Evolutionary conservation across 768 basidiomycete genomes (phyloP).

Genomic region (Leccinum barrowsii): DNA sequence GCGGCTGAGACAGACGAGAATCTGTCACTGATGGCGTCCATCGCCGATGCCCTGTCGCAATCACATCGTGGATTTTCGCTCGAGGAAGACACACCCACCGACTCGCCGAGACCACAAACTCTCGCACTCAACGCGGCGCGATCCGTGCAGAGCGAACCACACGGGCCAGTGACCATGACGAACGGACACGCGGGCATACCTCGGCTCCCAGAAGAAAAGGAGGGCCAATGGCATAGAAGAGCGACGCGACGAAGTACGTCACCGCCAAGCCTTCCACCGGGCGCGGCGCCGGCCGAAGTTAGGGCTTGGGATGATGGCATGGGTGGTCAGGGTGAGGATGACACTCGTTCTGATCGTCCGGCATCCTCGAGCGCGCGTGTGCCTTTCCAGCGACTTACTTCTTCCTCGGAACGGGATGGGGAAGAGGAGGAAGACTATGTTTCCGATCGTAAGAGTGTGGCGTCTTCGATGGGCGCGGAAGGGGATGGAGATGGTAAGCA

Average conservation of each 20-base stretch:
- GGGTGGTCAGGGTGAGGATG: slow-evolving; percentile 31
- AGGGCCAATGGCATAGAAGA: slow-evolving; percentile 21
- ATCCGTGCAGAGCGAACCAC: slow-evolving; percentile 15
- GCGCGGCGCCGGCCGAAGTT: slow-evolving; percentile 37
- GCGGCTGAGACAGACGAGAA: slow-evolving; percentile 18
- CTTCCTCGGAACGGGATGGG: slow-evolving; percentile 31
- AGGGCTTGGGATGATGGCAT: slow-evolving; percentile 36
- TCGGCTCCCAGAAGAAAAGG: slow-evolving; percentile 10
- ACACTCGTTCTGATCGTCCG: slow-evolving; percentile 29
- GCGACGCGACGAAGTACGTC: slow-evolving; percentile 30
- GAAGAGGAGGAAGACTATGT: slow-evolving; percentile 25
- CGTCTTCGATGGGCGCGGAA: not conserved
- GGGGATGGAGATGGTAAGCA: slow-evolving; percentile 16
- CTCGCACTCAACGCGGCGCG: slow-evolving; percentile 6
- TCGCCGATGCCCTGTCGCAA: slow-evolving; percentile 36
- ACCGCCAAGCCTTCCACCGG: slow-evolving; percentile 41
- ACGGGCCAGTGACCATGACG: slow-evolving; percentile 13
- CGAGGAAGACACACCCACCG: slow-evolving; percentile 21
- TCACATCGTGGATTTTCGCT: slow-evolving; percentile 24
- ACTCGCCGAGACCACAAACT: slow-evolving; percentile 34
- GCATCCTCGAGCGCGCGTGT: slow-evolving; percentile 31
- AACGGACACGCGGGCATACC: slow-evolving; percentile 14
- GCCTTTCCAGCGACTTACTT: slow-evolving; percentile 33
- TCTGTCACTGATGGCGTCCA: slow-evolving; percentile 37
- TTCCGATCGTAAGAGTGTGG: slow-evolving; percentile 22